Conservation (phyloP, 2,329 filamentous ascomycete species). For the Ophiostoma piceae region DNA sequence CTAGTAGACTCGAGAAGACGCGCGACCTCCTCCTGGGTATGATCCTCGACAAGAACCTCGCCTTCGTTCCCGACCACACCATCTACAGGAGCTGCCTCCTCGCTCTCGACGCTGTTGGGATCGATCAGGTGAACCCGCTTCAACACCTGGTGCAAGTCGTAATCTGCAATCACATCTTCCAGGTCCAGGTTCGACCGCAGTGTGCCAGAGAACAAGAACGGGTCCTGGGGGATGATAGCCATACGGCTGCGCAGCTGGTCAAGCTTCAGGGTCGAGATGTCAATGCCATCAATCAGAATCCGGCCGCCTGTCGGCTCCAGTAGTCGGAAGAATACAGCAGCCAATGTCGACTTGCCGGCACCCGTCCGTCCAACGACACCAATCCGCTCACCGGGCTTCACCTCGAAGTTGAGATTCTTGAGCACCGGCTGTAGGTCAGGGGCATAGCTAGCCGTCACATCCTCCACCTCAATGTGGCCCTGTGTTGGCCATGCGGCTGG, state of each 20-base stretch:
- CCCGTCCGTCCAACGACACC: conserved; percentile 62
- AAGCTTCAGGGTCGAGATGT: conserved; percentile 55
- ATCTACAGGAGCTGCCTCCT: conserved; percentile 5
- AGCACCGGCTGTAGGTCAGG: conserved; percentile 37
- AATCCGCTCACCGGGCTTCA: conserved; percentile 52
- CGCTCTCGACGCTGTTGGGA: conserved; percentile 35
- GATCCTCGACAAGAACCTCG: conserved; percentile 12
- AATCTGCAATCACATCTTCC: conserved; percentile 55
- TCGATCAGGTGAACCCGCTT: conserved; percentile 56
- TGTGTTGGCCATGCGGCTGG: conserved; percentile 41
- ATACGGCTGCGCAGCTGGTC: conserved; percentile 56
- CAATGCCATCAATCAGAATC: conserved; percentile 44
- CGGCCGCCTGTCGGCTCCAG: conserved; percentile 41
- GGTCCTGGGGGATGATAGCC: conserved; percentile 63
- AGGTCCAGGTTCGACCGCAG: conserved; percentile 60
- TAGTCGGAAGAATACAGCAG: conserved; percentile 59
- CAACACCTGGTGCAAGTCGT: conserved; percentile 56
- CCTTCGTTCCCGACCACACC: background rate
- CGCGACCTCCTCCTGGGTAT: conserved; percentile 22
- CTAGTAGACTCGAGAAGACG: conserved; percentile 23
- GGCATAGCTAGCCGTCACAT: conserved; percentile 38
- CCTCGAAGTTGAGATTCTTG: conserved; percentile 37
- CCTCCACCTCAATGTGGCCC: conserved; percentile 38
- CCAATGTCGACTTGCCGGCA: conserved; percentile 61
- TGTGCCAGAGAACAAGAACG: conserved; percentile 61